These are phyloP conservation scores for Mycena metata DNA, from an alignment of 768 basidiomycete species.

Conservation along the genomic window DNA sequence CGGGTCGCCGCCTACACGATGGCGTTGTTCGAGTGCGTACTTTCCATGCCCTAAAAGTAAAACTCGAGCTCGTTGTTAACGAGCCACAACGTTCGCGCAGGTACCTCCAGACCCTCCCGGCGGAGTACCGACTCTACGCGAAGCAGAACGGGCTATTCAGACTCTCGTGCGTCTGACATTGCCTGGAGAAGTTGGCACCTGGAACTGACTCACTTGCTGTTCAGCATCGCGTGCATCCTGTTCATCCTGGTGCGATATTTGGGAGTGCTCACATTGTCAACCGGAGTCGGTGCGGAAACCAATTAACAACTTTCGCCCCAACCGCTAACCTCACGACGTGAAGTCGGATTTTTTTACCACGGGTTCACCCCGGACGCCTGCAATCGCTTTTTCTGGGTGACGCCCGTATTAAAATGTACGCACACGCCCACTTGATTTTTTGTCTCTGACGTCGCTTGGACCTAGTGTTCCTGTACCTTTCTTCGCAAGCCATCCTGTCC, in stretches of 20 bases:
- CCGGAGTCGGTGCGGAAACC: too few species aligned
- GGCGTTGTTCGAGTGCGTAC: conserved; percentile 30
- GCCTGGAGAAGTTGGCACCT: neutral
- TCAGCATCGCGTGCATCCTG: conserved; percentile 30
- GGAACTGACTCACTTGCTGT: neutral
- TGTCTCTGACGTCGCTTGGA: neutral
- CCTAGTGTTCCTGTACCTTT: conserved; percentile 23
- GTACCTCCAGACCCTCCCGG: conserved; percentile 23
- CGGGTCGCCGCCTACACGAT: conserved; percentile 31
- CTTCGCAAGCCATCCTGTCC: conserved; percentile 29
- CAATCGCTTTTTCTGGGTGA: conserved; percentile 19
- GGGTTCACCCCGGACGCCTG: conserved; percentile 27
- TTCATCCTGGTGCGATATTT: conserved; percentile 37
- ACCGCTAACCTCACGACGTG: too few species aligned
- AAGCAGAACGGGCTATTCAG: conserved; percentile 21
- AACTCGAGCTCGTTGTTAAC: neutral
- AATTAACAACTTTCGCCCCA: too few species aligned
- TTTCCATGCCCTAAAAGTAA: neutral
- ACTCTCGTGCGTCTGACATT: conserved; percentile 13
- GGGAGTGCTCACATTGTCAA: too few species aligned
- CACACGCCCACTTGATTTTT: neutral
- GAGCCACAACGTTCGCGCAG: neutral
- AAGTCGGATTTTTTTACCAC: conserved; percentile 37
- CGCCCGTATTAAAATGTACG: conserved; percentile 30
- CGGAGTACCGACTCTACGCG: conserved; percentile 24